These are phyloP conservation scores for Symbiodinium natans DNA, from an alignment of 73 alveolate genomes.

Conservation along the genomic window DNA sequence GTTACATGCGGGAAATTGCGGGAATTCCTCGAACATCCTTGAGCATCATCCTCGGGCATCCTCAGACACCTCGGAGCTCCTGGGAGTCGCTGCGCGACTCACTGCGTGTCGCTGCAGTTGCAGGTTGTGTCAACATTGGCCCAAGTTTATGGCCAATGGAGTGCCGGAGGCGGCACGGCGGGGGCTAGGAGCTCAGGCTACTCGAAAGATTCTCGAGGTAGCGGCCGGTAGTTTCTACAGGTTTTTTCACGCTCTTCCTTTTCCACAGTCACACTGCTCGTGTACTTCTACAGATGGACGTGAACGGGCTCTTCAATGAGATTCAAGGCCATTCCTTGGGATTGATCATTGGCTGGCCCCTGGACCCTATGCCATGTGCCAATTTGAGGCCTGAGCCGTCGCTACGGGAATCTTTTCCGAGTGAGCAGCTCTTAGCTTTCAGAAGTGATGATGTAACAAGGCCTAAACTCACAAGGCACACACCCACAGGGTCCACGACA, in stretches of 20 bases:
- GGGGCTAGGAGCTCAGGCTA: background rate
- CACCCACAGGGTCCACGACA: background rate
- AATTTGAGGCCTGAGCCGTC: constrained; percentile 43
- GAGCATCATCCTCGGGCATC: background rate
- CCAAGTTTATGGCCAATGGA: constrained; percentile 80
- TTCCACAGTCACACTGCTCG: background rate
- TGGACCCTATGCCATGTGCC: background rate
- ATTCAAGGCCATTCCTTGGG: constrained; percentile 45
- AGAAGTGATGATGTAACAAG: too few species aligned
- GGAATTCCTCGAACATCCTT: too few species aligned
- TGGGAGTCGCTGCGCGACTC: background rate
- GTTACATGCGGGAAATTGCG: background rate
- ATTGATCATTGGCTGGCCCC: background rate
- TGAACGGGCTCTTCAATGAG: constrained; percentile 47
- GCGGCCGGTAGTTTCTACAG: too few species aligned
- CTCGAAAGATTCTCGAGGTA: background rate
- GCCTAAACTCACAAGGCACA: too few species aligned
- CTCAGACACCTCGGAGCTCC: background rate
- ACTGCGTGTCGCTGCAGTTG: background rate
- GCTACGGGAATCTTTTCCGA: constrained; percentile 72
- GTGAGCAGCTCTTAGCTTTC: background rate
- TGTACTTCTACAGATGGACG: constrained; percentile 28
- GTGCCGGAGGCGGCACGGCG: constrained; percentile 78
- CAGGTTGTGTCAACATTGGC: constrained; percentile 73
- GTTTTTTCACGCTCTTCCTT: background rate